Evolutionary conservation across 2,329 filamentous ascomycete genomes (phyloP), one percentile per base, ranked within the genome.

Genomic region (Penicillium olsonii): DNA sequence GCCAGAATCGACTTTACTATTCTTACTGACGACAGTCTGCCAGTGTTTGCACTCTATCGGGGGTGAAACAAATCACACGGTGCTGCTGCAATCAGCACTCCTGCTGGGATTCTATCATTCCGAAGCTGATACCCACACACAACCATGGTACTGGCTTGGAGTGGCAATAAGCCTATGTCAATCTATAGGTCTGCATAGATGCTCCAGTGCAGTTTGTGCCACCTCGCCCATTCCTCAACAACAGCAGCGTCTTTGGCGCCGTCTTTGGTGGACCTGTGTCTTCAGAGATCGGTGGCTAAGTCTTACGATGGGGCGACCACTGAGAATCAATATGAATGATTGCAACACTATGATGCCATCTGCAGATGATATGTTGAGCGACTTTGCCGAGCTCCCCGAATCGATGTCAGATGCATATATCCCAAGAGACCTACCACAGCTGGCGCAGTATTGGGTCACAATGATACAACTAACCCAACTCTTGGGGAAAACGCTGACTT

Each of bases 61-160:
- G 5, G 45, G 45, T 14, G 45, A 48, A 29, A 48, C 38, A 37
- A 37, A 48, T 11, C 35, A 38, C 20, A 62, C 57, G 50, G 15
- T 62, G n/a, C 62, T 77, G 2, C 68, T 78, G 14, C 75, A 77
- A 54, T 67, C 74, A 0, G 66, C 72, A 7, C 63, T 77, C 1
- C 52, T 77, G 0, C 61, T 78, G 43, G 68, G 69, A 7, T 75
- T 73, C 45, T 77, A 70, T 67, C 73, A 74, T 41, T 68, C 68
- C 0, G 68, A 74, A 31, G 61, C 68, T 0, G 70, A 76, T 40
- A 71, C 76, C 41, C 66, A 72, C 11, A 67, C 64, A 8, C 69
- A 74, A 9, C 68, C 74, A 0, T 77, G 74, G 74, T 72, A 76
- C 46, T 77, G 75, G 74, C 71, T 68, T 4, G 72, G 75, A n/a